Evolutionary conservation across 1,284 basidiomycete genomes (phyloP).

Genomic region (Ustilago sp.): DNA sequence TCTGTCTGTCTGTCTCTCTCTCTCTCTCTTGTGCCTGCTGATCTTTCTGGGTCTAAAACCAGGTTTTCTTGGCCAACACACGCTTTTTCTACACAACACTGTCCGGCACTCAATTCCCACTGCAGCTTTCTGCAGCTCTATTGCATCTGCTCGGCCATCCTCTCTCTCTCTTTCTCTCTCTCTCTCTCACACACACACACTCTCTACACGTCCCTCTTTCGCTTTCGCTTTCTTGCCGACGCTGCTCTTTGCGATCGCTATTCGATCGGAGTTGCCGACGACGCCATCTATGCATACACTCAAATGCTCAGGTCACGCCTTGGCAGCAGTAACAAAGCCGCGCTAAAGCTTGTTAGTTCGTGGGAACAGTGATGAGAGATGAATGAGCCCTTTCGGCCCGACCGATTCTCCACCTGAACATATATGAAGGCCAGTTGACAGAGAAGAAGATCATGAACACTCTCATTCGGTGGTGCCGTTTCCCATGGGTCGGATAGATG

Average conservation of each 20-base stretch:
- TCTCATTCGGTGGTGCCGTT: background rate
- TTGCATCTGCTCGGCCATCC: constrained; percentile 3
- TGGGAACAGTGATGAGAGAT: background rate
- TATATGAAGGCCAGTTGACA: background rate
- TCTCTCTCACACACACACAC: background rate
- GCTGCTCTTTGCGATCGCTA: background rate
- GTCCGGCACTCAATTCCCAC: constrained; percentile 1
- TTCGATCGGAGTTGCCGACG: constrained; percentile 4
- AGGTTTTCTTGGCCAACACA: background rate
- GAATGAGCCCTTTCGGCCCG: background rate
- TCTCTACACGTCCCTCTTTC: background rate
- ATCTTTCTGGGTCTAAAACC: background rate
- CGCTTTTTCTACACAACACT: background rate
- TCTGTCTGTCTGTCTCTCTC: too few relatives aligned
- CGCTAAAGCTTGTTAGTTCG: background rate
- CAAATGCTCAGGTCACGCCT: background rate
- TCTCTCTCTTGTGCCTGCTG: too few relatives aligned
- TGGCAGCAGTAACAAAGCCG: background rate
- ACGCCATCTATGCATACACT: background rate
- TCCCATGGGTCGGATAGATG: background rate
- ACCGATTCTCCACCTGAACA: background rate
- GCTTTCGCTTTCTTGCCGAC: background rate
- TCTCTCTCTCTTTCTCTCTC: background rate
- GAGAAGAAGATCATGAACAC: background rate
- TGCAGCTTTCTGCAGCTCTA: background rate